Evolutionary conservation across 768 basidiomycete genomes (phyloP), one percentile per base, ranked within the genome.

Genomic region (Russula griseocarnosa): DNA sequence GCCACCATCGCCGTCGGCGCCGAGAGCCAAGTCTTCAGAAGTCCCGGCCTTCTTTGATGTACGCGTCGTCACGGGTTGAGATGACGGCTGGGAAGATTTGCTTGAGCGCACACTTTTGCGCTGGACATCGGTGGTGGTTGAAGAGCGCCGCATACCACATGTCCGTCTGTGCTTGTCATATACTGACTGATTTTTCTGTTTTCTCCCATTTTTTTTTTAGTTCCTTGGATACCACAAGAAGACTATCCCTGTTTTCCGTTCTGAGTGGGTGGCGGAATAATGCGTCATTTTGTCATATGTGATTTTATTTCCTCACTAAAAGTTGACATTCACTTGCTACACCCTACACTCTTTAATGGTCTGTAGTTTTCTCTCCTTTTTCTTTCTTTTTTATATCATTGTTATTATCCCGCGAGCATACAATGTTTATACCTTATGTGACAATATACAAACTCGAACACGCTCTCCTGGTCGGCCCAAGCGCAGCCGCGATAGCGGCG

Each of bases 31-130:
- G 55, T 58, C 72, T 11, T 69, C 75, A 4, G 83, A 83, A 58
- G 77, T 81, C 0, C 77, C 82, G 0, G 73, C 90, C 34, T 60
- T 79, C 5, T 94, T 96, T 66, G 91, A 94, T 70, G 84, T 89
- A 0, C 81, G 82, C 51, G 73, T 85, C 3, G 83, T 94, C 3
- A 93, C 92, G 32, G 79, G 83, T 62, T 83, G 79, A 61, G 92
- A 88, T 13, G 79, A 81, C 0, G 92, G 89, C 0, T 96, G 93
- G 94, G 86, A 92, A 61, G 76, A 77, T 26, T 91, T 93, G 88
- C 78, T 96, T 6, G 85, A 89, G 72, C 69, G 69, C 26, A 79
- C 83, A 0, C 74, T 93, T 13, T 53, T 32, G 32, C 32, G 32
- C 32, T 82, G 47, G 32, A 32, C 32, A 32, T 32, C 32, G 32